These are phyloP conservation scores for Elongisporangium undulatum DNA, from an alignment of 352 stramenopile genomes.

Conservation along the genomic window DNA sequence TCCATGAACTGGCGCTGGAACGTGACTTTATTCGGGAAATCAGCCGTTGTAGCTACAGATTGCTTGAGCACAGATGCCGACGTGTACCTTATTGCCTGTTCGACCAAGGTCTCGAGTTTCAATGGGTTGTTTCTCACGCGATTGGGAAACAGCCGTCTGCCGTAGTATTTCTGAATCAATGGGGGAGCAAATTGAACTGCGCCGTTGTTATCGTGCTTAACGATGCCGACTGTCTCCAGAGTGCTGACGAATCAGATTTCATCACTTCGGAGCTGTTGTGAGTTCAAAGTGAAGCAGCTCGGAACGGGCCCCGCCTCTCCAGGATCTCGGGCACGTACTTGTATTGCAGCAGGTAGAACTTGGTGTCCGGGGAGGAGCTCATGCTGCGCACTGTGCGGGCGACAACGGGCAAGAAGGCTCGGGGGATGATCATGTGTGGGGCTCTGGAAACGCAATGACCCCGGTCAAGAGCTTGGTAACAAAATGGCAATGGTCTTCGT, in stretches of 20 bases:
- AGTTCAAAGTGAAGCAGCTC: too few relatives aligned
- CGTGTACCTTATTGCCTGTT: conserved; percentile 2
- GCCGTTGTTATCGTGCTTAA: too few relatives aligned
- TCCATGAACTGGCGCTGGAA: conserved; percentile 12
- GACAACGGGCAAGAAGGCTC: conserved; percentile 28
- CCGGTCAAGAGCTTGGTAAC: too few relatives aligned
- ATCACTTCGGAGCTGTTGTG: too few relatives aligned
- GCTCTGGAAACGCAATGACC: too few relatives aligned
- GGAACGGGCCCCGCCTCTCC: conserved; percentile 65
- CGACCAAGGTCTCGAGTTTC: neutral
- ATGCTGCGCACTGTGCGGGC: neutral
- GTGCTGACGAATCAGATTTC: too few relatives aligned
- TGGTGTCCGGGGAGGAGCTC: conserved; percentile 23
- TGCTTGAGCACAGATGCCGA: conserved; percentile 7
- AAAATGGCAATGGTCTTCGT: too few relatives aligned
- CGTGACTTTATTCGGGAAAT: conserved; percentile 12
- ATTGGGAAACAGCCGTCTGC: conserved; percentile 8
- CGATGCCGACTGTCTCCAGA: too few relatives aligned
- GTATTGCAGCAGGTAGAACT: conserved; percentile 71
- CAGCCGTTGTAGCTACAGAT: neutral
- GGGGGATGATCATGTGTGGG: conserved; percentile 9
- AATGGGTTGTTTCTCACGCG: conserved; percentile 3
- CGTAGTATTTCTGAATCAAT: conserved; percentile 8
- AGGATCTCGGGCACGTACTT: conserved; percentile 74
- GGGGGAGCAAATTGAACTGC: too few relatives aligned